Percentiles rank a stretch among this genome's conserved stretches.
Evolutionary conservation across 2,329 filamentous ascomycete species (phyloP).

Genomic region (Beauveria sp.): DNA sequence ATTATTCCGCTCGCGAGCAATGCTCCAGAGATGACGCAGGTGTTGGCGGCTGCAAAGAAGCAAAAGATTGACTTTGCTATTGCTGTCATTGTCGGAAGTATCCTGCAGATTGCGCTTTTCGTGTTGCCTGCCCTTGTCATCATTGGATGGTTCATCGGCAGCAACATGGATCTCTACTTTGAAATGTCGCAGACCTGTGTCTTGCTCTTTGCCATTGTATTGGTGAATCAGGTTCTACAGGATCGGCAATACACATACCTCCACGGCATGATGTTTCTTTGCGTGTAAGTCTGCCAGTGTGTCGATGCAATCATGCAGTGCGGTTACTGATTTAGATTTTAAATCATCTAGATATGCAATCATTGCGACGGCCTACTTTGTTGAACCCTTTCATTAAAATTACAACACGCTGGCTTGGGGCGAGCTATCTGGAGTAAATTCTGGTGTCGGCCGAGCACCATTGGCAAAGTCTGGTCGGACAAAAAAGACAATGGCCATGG

Average conservation of each 20-base stretch:
- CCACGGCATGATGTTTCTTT: slow-evolving; percentile 13
- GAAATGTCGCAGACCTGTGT: slow-evolving; percentile 15
- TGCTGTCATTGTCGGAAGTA: slow-evolving; percentile 15
- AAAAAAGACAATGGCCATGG: slow-evolving; percentile 12
- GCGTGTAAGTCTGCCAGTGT: slow-evolving; percentile 9
- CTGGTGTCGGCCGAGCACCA: not conserved
- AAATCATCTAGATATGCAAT: slow-evolving; percentile 6
- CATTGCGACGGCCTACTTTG: slow-evolving; percentile 7
- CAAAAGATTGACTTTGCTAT: slow-evolving; percentile 15
- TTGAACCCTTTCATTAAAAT: slow-evolving; percentile 6
- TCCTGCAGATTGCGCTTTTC: slow-evolving; percentile 14
- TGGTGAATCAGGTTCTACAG: slow-evolving; percentile 15
- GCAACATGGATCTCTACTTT: slow-evolving; percentile 13
- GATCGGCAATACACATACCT: slow-evolving; percentile 15
- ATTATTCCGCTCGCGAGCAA: slow-evolving; percentile 14
- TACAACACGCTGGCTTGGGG: slow-evolving; percentile 3
- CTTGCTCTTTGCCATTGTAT: slow-evolving; percentile 12
- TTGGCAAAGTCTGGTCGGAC: slow-evolving; percentile 11
- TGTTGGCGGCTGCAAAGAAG: slow-evolving; percentile 12
- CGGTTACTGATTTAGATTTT: not conserved
- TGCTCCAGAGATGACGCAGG: slow-evolving; percentile 13
- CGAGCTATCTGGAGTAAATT: not conserved
- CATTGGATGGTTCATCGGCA: slow-evolving; percentile 10
- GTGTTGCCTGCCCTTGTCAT: slow-evolving; percentile 13
- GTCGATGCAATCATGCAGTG: not conserved